Conservation (phyloP, 495 filamentous ascomycete species). For the Trichoderma virens region DNA sequence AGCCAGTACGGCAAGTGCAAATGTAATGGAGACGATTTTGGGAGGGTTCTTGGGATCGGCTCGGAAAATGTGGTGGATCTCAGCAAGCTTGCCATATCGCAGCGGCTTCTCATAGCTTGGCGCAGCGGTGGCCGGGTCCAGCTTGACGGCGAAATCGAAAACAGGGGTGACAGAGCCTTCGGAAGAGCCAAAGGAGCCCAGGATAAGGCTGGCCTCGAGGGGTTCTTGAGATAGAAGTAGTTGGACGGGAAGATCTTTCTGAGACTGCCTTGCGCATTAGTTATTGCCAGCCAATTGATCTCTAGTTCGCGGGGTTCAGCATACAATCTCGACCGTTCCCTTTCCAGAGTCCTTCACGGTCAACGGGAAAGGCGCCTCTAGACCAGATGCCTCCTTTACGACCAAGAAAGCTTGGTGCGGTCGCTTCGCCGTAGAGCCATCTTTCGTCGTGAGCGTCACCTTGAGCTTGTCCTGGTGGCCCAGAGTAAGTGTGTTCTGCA, state of each 20-base stretch:
- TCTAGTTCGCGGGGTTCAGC: conserved; percentile 16
- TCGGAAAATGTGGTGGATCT: conserved; percentile 91
- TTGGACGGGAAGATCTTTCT: conserved; percentile 84
- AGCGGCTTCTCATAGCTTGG: conserved; percentile 55
- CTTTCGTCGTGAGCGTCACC: conserved; percentile 69
- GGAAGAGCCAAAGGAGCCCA: conserved; percentile 79
- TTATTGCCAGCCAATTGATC: neutral
- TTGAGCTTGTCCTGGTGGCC: conserved; percentile 68
- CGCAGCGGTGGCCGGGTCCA: conserved; percentile 53
- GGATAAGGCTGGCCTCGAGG: conserved; percentile 67
- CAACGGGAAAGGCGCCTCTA: conserved; percentile 87
- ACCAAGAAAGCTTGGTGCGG: conserved; percentile 92
- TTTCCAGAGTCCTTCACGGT: conserved; percentile 82
- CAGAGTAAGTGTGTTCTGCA: conserved; percentile 59
- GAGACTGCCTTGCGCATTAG: conserved; percentile 52
- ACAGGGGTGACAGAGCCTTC: conserved; percentile 61
- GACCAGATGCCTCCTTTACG: conserved; percentile 63
- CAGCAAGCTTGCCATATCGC: conserved; percentile 68
- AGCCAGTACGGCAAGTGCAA: conserved; percentile 61
- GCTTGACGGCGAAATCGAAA: conserved; percentile 48
- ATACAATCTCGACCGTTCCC: conserved; percentile 73
- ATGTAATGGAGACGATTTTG: conserved; percentile 72
- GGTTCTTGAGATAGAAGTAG: conserved; percentile 59
- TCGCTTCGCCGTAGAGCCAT: conserved; percentile 67
- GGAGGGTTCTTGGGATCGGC: conserved; percentile 70